Evolutionary conservation across 208 protist species (phyloP).

Genomic region (Crithidia acanthocephali): DNA sequence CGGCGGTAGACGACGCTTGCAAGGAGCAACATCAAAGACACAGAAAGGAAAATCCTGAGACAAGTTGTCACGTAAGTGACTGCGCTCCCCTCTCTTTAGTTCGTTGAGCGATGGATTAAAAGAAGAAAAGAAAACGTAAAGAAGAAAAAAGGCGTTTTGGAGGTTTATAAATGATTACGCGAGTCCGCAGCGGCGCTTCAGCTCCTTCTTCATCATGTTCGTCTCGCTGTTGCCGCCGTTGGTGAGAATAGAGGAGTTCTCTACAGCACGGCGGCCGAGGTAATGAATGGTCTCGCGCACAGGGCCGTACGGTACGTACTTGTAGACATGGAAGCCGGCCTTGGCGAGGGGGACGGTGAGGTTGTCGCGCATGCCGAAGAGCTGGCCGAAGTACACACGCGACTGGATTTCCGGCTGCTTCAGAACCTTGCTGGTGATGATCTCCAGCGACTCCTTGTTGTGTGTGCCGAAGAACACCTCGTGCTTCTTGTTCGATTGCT

Average conservation of each 20-base stretch:
- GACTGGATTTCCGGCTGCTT: conserved; percentile 44
- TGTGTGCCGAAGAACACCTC: conserved; percentile 93
- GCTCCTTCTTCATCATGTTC: conserved; percentile 80
- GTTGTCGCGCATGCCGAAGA: conserved; percentile 97
- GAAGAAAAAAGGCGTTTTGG: conserved; percentile 7
- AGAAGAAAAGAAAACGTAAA: conserved; percentile 14
- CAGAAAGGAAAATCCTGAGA: background rate
- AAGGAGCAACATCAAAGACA: background rate
- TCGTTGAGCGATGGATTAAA: conserved; percentile 7
- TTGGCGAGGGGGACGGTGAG: conserved; percentile 93
- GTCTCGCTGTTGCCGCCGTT: conserved; percentile 57
- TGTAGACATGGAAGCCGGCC: conserved; percentile 86
- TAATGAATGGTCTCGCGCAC: conserved; percentile 97
- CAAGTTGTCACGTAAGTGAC: conserved; percentile 12
- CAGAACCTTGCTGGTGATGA: conserved; percentile 76
- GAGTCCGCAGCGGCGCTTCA: conserved; percentile 62
- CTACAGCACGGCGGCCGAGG: conserved; percentile 94
- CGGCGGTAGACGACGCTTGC: background rate
- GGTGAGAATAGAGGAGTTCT: conserved; percentile 92
- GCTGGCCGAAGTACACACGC: conserved; percentile 91
- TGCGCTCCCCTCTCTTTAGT: conserved; percentile 4
- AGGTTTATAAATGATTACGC: background rate
- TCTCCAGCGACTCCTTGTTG: conserved; percentile 88
- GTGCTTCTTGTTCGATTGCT: conserved; percentile 55
- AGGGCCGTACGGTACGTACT: conserved; percentile 98